Evolutionary conservation across 768 basidiomycete genomes (phyloP).

Genomic region (Lactifluus subvellereus): DNA sequence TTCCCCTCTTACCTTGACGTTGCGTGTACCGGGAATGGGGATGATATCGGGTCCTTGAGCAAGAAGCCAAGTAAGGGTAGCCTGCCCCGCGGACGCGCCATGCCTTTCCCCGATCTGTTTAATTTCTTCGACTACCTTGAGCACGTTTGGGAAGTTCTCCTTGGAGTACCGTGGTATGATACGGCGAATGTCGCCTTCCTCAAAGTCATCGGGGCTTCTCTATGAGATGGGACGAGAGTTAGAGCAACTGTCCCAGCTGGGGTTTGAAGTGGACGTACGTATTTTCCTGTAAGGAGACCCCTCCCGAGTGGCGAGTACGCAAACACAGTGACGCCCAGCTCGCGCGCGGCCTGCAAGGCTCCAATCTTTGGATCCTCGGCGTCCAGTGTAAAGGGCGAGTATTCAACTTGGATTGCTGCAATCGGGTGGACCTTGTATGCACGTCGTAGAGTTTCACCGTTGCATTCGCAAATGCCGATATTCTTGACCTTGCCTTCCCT

Average conservation of each 20-base stretch:
- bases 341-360: constrained; percentile 33
- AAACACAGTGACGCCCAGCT: constrained; percentile 38
- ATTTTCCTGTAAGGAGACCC: constrained; percentile 44
- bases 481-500: constrained; percentile 35
- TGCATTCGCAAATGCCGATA: constrained; percentile 35
- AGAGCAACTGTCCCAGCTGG: no score
- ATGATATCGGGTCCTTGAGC: constrained; percentile 44
- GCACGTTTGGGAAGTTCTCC: constrained; percentile 43
- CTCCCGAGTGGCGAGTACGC: constrained; percentile 46
- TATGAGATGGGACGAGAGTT: constrained; percentile 5
- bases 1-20: constrained; percentile 29
- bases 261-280: constrained; percentile 27
- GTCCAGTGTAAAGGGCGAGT: constrained; percentile 34
- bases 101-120: constrained; percentile 35
- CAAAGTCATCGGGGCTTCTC: constrained; percentile 41
- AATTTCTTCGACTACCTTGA: constrained; percentile 36
- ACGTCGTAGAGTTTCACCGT: constrained; percentile 33
- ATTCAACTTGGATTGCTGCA: constrained; percentile 35
- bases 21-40: constrained; percentile 44
- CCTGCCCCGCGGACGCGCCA: constrained; percentile 40
- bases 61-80: constrained; percentile 46
- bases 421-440: constrained; percentile 36
- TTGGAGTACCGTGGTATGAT: constrained; percentile 35
- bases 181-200: constrained; percentile 35
- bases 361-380: constrained; percentile 33